These are phyloP conservation scores for Colletotrichum caudatum DNA, from an alignment of 2,329 filamentous ascomycete genomes.

Conservation along the genomic window DNA sequence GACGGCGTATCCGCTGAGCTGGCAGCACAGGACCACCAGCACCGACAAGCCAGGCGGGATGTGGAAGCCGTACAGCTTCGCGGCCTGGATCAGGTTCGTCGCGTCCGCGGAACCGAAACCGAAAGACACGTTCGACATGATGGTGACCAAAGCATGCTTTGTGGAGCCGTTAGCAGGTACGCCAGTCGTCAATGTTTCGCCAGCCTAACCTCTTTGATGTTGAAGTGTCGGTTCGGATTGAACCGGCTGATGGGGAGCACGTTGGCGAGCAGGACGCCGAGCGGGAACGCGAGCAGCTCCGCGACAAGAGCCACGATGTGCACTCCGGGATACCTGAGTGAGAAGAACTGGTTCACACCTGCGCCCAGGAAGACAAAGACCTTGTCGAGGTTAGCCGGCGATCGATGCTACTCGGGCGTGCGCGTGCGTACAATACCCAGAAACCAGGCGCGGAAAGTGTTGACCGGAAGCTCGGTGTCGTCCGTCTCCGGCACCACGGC, in stretches of 20 bases:
- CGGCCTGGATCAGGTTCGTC: slow-evolving; percentile 56
- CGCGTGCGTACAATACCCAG: slow-evolving; percentile 55
- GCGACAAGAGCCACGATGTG: slow-evolving; percentile 53
- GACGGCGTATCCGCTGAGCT: slow-evolving; percentile 63
- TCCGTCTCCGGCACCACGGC: slow-evolving; percentile 56
- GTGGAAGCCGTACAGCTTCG: slow-evolving; percentile 55
- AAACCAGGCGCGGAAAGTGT: slow-evolving; percentile 59
- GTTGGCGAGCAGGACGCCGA: slow-evolving; percentile 54
- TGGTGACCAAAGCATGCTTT: slow-evolving; percentile 59
- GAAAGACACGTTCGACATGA: slow-evolving; percentile 62
- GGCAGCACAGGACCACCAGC: slow-evolving; percentile 59
- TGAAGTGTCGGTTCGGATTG: slow-evolving; percentile 56
- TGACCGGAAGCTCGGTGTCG: slow-evolving; percentile 48
- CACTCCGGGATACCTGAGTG: slow-evolving; percentile 55
- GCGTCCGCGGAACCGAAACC: slow-evolving; percentile 50
- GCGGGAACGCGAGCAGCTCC: slow-evolving; percentile 55
- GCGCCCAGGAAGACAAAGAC: slow-evolving; percentile 46
- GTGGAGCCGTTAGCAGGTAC: too few species aligned
- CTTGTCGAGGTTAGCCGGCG: neutral
- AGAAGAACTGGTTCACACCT: slow-evolving; percentile 55
- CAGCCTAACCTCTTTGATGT: slow-evolving; percentile 56
- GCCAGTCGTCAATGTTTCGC: too few species aligned
- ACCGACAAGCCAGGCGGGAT: slow-evolving; percentile 51
- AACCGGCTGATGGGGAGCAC: slow-evolving; percentile 55
- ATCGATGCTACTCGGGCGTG: slow-evolving; percentile 25